These are phyloP conservation scores for Leccinum fallax DNA, from an alignment of 1,284 basidiomycete species.

Conservation along the genomic window DNA sequence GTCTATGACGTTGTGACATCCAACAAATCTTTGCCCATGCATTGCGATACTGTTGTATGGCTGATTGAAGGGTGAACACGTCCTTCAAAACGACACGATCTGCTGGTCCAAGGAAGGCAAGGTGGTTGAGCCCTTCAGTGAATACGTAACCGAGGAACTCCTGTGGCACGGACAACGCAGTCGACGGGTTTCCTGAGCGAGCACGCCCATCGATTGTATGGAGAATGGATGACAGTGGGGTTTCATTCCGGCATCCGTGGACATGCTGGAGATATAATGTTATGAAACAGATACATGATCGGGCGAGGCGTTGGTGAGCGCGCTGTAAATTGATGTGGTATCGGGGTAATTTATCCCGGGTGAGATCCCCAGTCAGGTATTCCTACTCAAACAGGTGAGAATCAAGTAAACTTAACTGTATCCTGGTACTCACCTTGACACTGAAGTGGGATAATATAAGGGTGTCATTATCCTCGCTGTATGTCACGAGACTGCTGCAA, in stretches of 20 bases:
- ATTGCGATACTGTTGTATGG: not conserved
- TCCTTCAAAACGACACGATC: conserved; percentile 5
- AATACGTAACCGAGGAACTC: conserved; percentile 9
- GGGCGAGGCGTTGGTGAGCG: conserved; percentile 6
- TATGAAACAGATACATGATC: conserved; percentile 7
- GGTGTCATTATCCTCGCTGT: conserved; percentile 11
- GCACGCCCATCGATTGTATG: not conserved
- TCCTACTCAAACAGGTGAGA: conserved; percentile 1
- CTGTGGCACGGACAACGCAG: not conserved
- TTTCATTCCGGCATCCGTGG: not conserved
- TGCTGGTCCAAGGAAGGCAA: not conserved
- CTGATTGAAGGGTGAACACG: not conserved
- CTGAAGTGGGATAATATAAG: conserved; percentile 17
- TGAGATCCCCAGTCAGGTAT: conserved; percentile 9
- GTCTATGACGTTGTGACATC: not conserved
- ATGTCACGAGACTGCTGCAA: conserved; percentile 10
- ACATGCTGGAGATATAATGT: conserved; percentile 4
- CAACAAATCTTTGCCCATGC: conserved; percentile 3
- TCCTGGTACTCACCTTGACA: conserved; percentile 11
- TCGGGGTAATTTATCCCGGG: not conserved
- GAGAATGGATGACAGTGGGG: not conserved
- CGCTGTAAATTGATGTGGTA: conserved; percentile 4
- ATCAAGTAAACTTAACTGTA: not conserved
- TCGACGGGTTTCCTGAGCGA: not conserved
- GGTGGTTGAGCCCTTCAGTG: conserved; percentile 7